phyloP scores from a whole-genome alignment of 2,329 filamentous ascomycete species.

The Nectriaceae sp. region DNA sequence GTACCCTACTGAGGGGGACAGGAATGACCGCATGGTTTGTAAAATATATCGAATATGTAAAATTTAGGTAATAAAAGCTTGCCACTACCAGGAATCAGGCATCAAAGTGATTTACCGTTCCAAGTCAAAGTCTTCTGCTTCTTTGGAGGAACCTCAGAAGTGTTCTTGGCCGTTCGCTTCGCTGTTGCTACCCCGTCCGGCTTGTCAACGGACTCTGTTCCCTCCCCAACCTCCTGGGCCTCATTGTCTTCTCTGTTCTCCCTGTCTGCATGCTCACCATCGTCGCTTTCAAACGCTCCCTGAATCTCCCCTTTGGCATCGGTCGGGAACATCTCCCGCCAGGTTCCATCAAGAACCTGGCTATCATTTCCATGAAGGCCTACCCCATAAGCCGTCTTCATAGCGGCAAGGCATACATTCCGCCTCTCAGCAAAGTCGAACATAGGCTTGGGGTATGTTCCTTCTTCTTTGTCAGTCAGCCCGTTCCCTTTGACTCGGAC shows the following conservation, averaged over 20 bases:
- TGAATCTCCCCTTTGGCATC: constrained; percentile 41
- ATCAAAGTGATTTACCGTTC: no score
- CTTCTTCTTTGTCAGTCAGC: constrained; percentile 41
- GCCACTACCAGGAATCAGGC: neutral
- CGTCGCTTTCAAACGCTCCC: constrained; percentile 33
- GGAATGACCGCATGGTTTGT: neutral
- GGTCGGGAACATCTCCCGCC: constrained; percentile 48
- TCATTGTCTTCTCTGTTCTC: constrained; percentile 28
- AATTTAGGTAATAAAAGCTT: neutral
- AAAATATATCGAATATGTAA: neutral
- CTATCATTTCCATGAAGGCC: constrained; percentile 65
- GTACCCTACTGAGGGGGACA: constrained; percentile 3
- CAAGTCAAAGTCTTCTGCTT: constrained; percentile 26
- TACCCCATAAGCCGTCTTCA: constrained; percentile 71
- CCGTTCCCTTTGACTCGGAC: constrained; percentile 62
- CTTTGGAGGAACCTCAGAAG: constrained; percentile 22
- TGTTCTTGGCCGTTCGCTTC: constrained; percentile 27
- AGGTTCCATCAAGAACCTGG: constrained; percentile 61
- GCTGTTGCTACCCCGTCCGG: neutral
- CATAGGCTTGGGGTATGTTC: constrained; percentile 72
- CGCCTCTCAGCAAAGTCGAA: constrained; percentile 71
- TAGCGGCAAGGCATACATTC: constrained; percentile 62
- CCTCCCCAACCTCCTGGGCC: constrained; percentile 13
- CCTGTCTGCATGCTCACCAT: constrained; percentile 35
- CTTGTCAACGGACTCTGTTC: constrained; percentile 12